These are phyloP conservation scores for Globisporangium emineosum DNA, from an alignment of 352 stramenopile species.

Conservation along the genomic window DNA sequence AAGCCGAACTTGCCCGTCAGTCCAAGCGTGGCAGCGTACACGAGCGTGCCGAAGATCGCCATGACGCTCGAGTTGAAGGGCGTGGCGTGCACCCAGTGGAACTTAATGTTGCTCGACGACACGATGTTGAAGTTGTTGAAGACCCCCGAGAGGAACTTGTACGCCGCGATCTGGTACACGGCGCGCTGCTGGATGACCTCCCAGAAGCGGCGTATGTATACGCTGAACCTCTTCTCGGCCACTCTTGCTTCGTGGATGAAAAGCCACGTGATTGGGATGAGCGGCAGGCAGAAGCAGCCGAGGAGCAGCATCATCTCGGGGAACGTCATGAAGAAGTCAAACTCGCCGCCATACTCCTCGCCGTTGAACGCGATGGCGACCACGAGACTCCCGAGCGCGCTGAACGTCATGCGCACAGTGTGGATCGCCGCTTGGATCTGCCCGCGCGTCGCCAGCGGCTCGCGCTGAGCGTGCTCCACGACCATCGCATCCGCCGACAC, in stretches of 20 bases:
- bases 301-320: constrained; percentile 47
- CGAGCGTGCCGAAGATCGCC: constrained; percentile 41
- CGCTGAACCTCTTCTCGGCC: constrained; percentile 9
- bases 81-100: constrained; percentile 51
- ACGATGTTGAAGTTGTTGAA: constrained; percentile 64
- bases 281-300: constrained; percentile 30
- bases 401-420: constrained; percentile 41
- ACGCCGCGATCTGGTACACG: constrained; percentile 57
- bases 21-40: constrained; percentile 36
- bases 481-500: constrained; percentile 58
- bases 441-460: constrained; percentile 44
- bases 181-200: constrained; percentile 40
- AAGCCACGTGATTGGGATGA: constrained; percentile 26
- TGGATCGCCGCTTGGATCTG: constrained; percentile 59
- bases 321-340: constrained; percentile 51
- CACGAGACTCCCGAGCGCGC: constrained; percentile 34
- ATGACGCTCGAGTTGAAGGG: constrained; percentile 56
- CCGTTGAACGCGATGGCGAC: constrained; percentile 52
- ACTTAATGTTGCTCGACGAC: constrained; percentile 42
- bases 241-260: constrained; percentile 21
- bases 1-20: constrained; percentile 44
- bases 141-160: constrained; percentile 58
- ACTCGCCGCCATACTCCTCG: constrained; percentile 49
- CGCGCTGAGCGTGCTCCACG: constrained; percentile 55
- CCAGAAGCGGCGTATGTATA: constrained; percentile 47